Evolutionary conservation across 2,329 filamentous ascomycete species (phyloP), one percentile per base, ranked within the genome.

Genomic region (Fusarium sp.): DNA sequence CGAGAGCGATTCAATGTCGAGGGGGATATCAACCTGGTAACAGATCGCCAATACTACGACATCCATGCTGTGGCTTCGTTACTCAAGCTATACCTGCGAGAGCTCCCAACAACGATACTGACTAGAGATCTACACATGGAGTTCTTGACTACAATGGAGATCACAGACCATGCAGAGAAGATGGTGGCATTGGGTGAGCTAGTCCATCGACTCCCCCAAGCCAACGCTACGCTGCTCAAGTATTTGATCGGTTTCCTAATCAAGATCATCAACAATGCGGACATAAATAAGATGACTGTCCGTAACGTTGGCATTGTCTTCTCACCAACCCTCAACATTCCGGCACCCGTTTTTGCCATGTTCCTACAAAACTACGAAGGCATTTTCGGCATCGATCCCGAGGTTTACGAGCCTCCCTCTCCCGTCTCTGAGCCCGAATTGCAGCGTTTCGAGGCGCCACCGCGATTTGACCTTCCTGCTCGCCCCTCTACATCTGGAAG

Each of bases 271-370:
- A 94, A 96, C 78, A 94, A 97, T 72, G 85, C 93, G 8, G 90
- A 92, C 71, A 83, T 91, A 65, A 99, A 99, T 83, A 98, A 97
- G 84, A 99, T 99, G 96, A 97, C 92, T 12, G 92, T 97, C 52
- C 90, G 95, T 69, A 99, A 99, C 75, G 93, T 99, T 54, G 95
- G 96, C 67, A 98, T 99, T 72, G 95, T 99, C 56, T 99, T 99
- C 78, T 97, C 96, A 17, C 96, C 96, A 1, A 98, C 96, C 0
- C 85, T 99, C 53, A 98, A 98, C 77, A 97, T 99, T 42, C 95
- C 96, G 0, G 94, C 94, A 0, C 94, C 95, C 0, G 91, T 99
- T 12, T 97, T 99, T 77, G 94, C 94, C 5, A 86, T 96, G 77
- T 96, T 99, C 78, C 84, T 99, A 58, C 94, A 96, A 67, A 94